Base-by-base conservation (phyloP, 805 yeast genomes). In the Blastobotrys mokoenaii region DNA sequence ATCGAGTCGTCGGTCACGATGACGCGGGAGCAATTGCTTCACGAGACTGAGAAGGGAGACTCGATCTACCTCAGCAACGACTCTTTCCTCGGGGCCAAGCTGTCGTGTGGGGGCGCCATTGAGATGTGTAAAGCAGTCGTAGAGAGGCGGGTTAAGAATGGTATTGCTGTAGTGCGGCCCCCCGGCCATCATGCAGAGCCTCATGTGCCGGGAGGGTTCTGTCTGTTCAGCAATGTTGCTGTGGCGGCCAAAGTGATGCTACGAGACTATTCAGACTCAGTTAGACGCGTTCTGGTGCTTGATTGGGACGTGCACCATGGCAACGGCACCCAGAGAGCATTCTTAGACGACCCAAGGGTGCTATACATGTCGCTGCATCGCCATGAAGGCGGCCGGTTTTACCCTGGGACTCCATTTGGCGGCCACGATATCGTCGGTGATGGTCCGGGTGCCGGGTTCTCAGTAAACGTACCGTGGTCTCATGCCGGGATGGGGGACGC, bases 241-340 rank as follows among this genome's bases (percentile, higher is more conserved):
- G 96, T 93, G 15, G 97, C 98, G 1, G 95, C 97, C 14, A 84
- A 84, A 58, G 79, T 82, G 48, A 82, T 89, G 51, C 67, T 93
- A 46, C 80, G 80, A 53, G 72, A 76, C 46, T 90, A 87, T 62
- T 96, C 97, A 0, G 97, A 90, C 57, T 76, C 86, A 20, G 95
- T 90, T 5, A 72, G 95, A 51, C 76, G 76, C 54, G 85, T 93
- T 34, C 77, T 87, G 46, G 80, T 93, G 48, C 59, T 89, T 17
- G 99, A 93, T 64, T 93, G 99, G 99, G 99, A 93, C 64, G 88
- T 93, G 40, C 99, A 93, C 65, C 99, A 93, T 63, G 99, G 99
- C 20, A 93, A 93, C 63, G 99, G 99, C 34, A 93, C 99, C 1
- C 98, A 93, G 64, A 82, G 84, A 61, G 87, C 95, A 2, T 93